Base-by-base conservation (phyloP, 805 yeast genomes). In the Tetrapisispora pingtungensis region DNA sequence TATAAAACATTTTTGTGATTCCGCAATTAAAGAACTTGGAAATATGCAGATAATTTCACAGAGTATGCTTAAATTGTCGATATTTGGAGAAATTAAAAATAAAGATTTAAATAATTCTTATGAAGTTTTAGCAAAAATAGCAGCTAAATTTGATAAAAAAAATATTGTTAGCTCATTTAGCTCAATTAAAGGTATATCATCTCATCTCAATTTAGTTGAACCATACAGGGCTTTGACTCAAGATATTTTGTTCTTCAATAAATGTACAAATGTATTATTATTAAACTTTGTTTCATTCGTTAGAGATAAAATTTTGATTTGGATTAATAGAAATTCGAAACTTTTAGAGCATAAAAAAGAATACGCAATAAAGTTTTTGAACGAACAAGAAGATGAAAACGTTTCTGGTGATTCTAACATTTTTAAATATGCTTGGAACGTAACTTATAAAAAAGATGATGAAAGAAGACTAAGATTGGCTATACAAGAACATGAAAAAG, bases 261-360 rank as follows among this genome's bases (percentile, higher is more conserved):
- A 40, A 2, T 55, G 63, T 43, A 48, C 54, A 2, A 37, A 18
- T 1, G 42, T 46, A 7, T 54, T 74, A 28, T 48, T 61, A 7
- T 43, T 45, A 8, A 57, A 60, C 18, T 59, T 69, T 7, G 60
- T 62, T 17, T 49, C 48, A n/a, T 49, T 72, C 36, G 44, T 71
- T 7, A 52, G 52, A 17, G 53, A 44, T 5, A 67, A 67, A 44
- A 59, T 74, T 4, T 57, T 59, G 27, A 58, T 53, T 34, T 74
- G 79, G 79, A 68, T 76, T 72, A 66, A 58, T 37, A 42, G 63
- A 7, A 69, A 68, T 43, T 70, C 70, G 7, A 75, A 72, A 32
- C 40, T 71, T 10, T 55, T 67, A 39, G 64, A 59, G 15, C 38
- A 67, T 20, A 61, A 67, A 36, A 64, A 64, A 44, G 55, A 51